Conservation (phyloP, 1,284 basidiomycete species). For the Cryptococcus sp. region DNA sequence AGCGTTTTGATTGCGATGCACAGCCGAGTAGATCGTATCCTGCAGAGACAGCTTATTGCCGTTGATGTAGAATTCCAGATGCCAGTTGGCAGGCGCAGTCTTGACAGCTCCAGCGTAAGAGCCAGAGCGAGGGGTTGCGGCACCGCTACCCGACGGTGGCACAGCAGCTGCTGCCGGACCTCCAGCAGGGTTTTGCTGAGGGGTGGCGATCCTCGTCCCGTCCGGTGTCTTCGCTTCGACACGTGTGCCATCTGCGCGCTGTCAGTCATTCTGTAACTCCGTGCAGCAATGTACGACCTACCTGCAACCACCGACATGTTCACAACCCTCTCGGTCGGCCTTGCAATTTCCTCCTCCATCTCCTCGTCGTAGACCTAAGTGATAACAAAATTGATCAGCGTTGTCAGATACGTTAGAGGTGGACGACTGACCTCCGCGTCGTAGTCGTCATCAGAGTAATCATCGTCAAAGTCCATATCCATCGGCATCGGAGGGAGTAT, state of each 20-base stretch:
- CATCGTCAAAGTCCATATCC: conserved; percentile 55
- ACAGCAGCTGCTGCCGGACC: conserved; percentile 14
- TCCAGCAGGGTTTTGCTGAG: conserved; percentile 55
- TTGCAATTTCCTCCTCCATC: conserved; percentile 59
- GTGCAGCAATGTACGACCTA: conserved; percentile 33
- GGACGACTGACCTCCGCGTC: conserved; percentile 39
- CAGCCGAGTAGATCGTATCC: conserved; percentile 92
- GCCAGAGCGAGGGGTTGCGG: conserved; percentile 54
- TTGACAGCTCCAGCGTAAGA: conserved; percentile 96
- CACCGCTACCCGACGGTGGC: conserved; percentile 30
- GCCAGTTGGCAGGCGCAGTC: conserved; percentile 90
- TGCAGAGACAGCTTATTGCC: conserved; percentile 78
- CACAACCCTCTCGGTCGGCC: conserved; percentile 73
- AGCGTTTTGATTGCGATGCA: conserved; percentile 60
- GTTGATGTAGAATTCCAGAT: conserved; percentile 91
- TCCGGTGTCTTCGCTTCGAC: conserved; percentile 95
- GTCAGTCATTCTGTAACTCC: conserved; percentile 1
- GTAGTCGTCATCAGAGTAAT: conserved; percentile 75
- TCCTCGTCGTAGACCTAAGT: conserved; percentile 59
- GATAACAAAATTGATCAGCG: conserved; percentile 4
- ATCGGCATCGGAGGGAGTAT: conserved; percentile 39
- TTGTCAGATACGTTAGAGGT: neutral
- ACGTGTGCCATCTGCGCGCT: conserved; percentile 71
- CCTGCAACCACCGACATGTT: conserved; percentile 79
- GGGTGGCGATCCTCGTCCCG: conserved; percentile 89